Percentiles rank a stretch among this genome's conserved stretches.
phyloP scores from a whole-genome alignment of 169 alveolate species.

The Cryptosporidium ubiquitum region DNA sequence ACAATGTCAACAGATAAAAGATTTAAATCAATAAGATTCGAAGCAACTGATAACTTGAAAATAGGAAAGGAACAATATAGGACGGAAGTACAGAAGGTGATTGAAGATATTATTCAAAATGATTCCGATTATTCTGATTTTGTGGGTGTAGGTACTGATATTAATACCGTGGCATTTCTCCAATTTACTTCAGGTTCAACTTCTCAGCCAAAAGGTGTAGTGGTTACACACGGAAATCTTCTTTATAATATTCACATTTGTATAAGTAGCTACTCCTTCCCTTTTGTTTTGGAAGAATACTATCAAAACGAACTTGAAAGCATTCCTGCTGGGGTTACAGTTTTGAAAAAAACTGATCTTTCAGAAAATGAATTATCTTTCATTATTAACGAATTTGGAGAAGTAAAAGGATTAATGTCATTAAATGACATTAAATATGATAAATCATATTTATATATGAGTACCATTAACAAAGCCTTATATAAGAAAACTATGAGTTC shows the following conservation, averaged over 20 bases:
- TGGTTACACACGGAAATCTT: slow-evolving; percentile 75
- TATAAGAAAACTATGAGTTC: background rate
- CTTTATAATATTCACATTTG: slow-evolving; percentile 74
- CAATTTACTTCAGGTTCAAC: slow-evolving; percentile 80
- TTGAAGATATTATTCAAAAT: background rate
- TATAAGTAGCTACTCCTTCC: slow-evolving; percentile 46
- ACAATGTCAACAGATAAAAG: slow-evolving; percentile 67
- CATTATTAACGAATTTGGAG: slow-evolving; percentile 19
- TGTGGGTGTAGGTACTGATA: slow-evolving; percentile 19
- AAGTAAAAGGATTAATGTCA: slow-evolving; percentile 7
- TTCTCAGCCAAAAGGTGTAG: slow-evolving; percentile 77
- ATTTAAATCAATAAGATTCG: slow-evolving; percentile 13
- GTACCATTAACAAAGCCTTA: slow-evolving; percentile 12
- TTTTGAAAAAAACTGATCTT: slow-evolving; percentile 12
- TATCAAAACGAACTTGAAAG: background rate
- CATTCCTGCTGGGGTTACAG: slow-evolving; percentile 8
- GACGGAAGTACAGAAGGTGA: slow-evolving; percentile 14
- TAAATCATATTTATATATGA: slow-evolving; percentile 15
- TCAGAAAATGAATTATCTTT: slow-evolving; percentile 10
- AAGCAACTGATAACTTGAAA: slow-evolving; percentile 58
- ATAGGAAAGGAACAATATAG: slow-evolving; percentile 1
- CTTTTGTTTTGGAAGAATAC: slow-evolving; percentile 22
- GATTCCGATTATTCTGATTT: slow-evolving; percentile 9
- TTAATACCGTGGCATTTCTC: slow-evolving; percentile 75
- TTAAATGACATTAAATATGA: slow-evolving; percentile 31